Percentiles rank a stretch among this genome's conserved stretches.
Conservation (phyloP, 148 eudicot species). For the Rhododendron ferrugineum region DNA sequence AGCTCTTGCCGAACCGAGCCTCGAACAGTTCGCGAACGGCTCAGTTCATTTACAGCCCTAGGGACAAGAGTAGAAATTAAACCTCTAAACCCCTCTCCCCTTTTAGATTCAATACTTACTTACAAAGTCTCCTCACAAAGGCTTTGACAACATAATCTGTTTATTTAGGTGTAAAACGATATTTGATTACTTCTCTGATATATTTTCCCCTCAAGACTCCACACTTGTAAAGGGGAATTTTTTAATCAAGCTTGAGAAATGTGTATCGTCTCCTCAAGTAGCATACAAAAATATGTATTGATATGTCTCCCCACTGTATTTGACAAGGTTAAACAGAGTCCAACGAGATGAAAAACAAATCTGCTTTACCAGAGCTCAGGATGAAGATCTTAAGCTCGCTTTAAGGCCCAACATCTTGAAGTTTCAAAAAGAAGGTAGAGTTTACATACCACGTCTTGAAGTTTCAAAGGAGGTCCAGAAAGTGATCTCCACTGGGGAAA, state of each 20-base stretch:
- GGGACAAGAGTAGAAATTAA: background rate
- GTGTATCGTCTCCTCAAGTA: background rate
- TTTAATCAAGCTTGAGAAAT: background rate
- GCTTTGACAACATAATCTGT: background rate
- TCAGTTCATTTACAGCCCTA: no score
- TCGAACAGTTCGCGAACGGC: no score
- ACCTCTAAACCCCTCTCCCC: background rate
- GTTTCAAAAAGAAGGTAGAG: conserved; percentile 43
- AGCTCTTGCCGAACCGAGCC: no score
- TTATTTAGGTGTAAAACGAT: background rate
- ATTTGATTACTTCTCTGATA: background rate
- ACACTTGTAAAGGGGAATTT: background rate
- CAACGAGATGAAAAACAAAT: background rate
- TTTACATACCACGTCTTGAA: conserved; percentile 84
- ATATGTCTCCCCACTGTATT: background rate
- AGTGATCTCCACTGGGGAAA: conserved; percentile 97
- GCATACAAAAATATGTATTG: background rate
- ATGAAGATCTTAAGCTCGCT: background rate
- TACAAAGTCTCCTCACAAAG: background rate
- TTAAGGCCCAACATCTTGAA: background rate
- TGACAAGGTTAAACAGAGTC: background rate
- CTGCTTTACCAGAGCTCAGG: background rate
- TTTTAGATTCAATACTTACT: background rate
- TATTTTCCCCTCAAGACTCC: background rate
- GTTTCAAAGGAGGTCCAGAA: conserved; percentile 94